These are phyloP conservation scores for Caryopteris hybrid DNA, from an alignment of 305 asterid species.

Conservation along the genomic window DNA sequence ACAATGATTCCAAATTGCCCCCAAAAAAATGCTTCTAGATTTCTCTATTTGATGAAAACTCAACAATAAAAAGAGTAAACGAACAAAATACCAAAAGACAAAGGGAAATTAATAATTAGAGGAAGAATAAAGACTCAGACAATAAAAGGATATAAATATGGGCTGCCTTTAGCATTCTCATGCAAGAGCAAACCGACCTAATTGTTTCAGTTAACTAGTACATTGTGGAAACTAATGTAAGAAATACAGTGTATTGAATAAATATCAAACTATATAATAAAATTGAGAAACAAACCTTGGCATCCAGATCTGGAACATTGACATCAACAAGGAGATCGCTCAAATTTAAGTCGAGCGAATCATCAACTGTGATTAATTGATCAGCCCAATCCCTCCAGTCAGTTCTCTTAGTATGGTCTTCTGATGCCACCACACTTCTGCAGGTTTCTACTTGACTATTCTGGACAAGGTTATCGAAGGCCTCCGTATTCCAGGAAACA, in stretches of 20 bases:
- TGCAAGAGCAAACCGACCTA: background rate
- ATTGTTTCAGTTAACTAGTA: background rate
- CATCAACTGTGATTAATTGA: constrained; percentile 56
- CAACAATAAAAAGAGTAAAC: background rate
- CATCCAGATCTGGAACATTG: constrained; percentile 58
- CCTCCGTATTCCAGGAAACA: constrained; percentile 37
- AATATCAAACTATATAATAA: background rate
- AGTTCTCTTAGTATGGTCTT: constrained; percentile 37
- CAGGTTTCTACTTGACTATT: constrained; percentile 40
- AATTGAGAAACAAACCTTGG: constrained; percentile 48
- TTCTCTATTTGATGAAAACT: background rate
- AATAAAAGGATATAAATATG: background rate
- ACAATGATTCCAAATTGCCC: too few relatives aligned
- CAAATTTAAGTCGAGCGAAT: constrained; percentile 55
- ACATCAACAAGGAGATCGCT: constrained; percentile 63
- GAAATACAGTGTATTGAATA: background rate
- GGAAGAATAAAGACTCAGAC: background rate
- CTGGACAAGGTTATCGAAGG: constrained; percentile 22
- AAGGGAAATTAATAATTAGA: too few relatives aligned
- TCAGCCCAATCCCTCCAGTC: constrained; percentile 79
- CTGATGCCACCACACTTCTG: too few relatives aligned
- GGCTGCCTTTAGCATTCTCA: background rate
- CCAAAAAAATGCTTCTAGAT: too few relatives aligned
- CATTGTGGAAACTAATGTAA: background rate
- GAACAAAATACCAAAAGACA: background rate